A percentile compares a stretch with the other conserved stretches of the same genome.
Conservation (phyloP, 345 rosid genomes). For the Brassica cretica region DNA sequence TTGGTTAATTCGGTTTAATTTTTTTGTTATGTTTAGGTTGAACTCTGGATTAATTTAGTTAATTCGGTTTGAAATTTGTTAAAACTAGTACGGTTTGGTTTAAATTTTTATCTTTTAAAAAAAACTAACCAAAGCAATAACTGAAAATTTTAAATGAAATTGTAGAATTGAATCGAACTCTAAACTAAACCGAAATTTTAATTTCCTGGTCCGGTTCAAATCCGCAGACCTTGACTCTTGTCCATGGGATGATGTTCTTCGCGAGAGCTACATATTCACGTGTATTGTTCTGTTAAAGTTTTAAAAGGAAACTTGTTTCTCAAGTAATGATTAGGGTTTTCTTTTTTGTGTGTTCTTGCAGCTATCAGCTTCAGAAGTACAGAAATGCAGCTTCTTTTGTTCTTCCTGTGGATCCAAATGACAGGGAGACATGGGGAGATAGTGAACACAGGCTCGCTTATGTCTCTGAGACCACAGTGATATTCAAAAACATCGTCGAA, state of each 20-base stretch:
- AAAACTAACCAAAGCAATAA: too few species aligned
- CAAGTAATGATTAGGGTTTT: conserved; percentile 9
- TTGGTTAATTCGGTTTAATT: too few species aligned
- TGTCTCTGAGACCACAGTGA: conserved; percentile 92
- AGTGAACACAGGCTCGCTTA: conserved; percentile 97
- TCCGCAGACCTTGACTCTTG: conserved; percentile 10
- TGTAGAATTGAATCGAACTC: too few species aligned
- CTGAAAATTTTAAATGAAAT: too few species aligned
- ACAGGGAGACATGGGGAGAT: conserved; percentile 97
- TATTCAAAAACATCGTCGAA: conserved; percentile 89
- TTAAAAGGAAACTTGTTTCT: neutral
- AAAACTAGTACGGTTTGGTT: too few species aligned
- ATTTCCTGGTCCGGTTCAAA: neutral
- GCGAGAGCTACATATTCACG: conserved; percentile 25
- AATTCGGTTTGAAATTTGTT: too few species aligned
- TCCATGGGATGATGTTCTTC: conserved; percentile 16
- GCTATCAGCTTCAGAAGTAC: conserved; percentile 97
- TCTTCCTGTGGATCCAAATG: conserved; percentile 82
- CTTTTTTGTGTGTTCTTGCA: conserved; percentile 34
- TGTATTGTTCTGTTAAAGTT: conserved; percentile 23
- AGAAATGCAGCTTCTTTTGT: conserved; percentile 89
- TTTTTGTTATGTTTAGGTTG: too few species aligned
- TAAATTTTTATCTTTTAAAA: too few species aligned
- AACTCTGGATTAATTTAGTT: too few species aligned
- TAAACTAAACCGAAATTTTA: neutral